These are phyloP conservation scores for Gossypium mustelinum DNA, from an alignment of 345 rosid genomes.

Conservation along the genomic window DNA sequence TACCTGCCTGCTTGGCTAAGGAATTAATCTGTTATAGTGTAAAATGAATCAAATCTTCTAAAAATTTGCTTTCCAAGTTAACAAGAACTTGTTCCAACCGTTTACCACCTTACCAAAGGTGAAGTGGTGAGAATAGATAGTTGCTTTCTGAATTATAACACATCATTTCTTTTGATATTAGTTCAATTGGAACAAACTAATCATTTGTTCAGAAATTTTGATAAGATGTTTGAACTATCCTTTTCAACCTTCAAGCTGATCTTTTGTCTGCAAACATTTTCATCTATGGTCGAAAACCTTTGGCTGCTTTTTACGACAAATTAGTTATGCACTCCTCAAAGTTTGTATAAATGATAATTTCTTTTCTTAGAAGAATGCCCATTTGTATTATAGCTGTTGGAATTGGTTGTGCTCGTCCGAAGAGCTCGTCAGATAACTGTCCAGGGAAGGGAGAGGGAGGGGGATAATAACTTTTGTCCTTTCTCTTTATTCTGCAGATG, in stretches of 20 bases:
- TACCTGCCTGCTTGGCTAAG: not conserved
- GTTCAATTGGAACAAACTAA: not conserved
- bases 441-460: constrained; percentile 3
- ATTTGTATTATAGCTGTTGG: not conserved
- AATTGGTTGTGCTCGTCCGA: not conserved
- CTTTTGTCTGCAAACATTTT: not conserved
- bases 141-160: not conserved
- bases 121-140: not conserved
- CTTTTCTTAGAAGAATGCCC: not conserved
- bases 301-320: not conserved
- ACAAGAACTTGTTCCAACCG: not conserved
- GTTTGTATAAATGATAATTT: not conserved
- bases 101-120: not conserved
- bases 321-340: not conserved
- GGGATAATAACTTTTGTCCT: not conserved
- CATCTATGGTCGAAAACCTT: not conserved
- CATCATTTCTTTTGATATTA: not conserved
- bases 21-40: not conserved
- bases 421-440: not conserved
- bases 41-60: not conserved
- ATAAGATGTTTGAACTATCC: not conserved
- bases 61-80: not conserved
- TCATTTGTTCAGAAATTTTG: not conserved
- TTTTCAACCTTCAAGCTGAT: not conserved
- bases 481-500: constrained; percentile 1